phyloP scores from a whole-genome alignment of 805 yeast genomes.

The Dipodascus albidus region DNA sequence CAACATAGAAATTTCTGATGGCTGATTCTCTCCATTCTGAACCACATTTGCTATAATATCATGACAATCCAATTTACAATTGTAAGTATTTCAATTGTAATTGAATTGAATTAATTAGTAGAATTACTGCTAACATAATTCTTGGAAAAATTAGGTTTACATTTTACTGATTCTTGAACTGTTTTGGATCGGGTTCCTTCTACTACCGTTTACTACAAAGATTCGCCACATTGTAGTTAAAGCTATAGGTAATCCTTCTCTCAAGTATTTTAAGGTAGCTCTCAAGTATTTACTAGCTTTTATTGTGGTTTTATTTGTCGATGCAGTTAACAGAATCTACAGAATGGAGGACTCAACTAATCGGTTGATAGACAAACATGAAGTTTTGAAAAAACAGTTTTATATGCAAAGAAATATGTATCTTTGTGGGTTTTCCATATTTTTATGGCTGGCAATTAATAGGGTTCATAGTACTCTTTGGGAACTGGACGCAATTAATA shows the following conservation, averaged over 20 bases:
- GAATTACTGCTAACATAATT: background rate
- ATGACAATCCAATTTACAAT: background rate
- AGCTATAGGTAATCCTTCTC: conserved; percentile 51
- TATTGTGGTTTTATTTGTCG: conserved; percentile 72
- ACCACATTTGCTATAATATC: too few species aligned
- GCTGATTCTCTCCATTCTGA: too few species aligned
- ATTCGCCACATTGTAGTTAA: conserved; percentile 57
- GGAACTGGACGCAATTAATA: background rate
- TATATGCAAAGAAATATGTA: conserved; percentile 96
- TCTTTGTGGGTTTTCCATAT: conserved; percentile 88
- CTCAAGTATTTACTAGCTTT: conserved; percentile 75
- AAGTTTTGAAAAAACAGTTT: conserved; percentile 80
- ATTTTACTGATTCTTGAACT: conserved; percentile 69
- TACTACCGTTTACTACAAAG: conserved; percentile 74
- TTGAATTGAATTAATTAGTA: background rate
- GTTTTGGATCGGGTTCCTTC: conserved; percentile 63
- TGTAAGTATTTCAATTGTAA: background rate
- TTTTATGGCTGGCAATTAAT: conserved; percentile 72
- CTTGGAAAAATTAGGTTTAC: conserved; percentile 36
- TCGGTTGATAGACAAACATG: conserved; percentile 31
- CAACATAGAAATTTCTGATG: too few species aligned
- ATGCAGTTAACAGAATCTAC: conserved; percentile 75
- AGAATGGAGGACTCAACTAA: conserved; percentile 29
- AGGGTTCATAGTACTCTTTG: conserved; percentile 45
- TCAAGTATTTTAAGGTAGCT: conserved; percentile 61